Base-by-base conservation (phyloP, 805 yeast genomes). In the Lachancea waltii region DNA sequence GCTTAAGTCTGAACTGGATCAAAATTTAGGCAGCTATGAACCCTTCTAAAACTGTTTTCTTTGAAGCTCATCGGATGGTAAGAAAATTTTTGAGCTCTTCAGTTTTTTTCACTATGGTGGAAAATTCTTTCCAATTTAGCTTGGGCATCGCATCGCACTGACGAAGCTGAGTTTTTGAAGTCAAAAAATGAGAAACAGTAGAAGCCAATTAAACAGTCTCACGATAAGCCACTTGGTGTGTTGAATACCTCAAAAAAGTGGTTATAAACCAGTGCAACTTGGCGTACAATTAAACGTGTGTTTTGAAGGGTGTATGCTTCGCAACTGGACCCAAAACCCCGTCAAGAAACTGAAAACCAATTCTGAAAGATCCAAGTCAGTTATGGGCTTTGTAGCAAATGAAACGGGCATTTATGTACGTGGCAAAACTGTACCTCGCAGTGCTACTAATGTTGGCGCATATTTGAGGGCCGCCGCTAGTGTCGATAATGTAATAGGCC, bases 301-400 rank as follows among this genome's bases (percentile, higher is more conserved):
- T n/a, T n/a, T n/a, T n/a, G n/a, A n/a, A n/a, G n/a, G n/a, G 37
- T 35, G 13, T 32, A 36, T 36, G 40, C 30, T 30, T n/a, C 20
- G 35, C 9, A 24, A 30, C 24, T 36, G 28, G 26, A 17, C 11
- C 22, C 15, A 35, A 18, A 22, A n/a, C 5, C 16, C 26, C 18
- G 15, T 24, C 10, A 30, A 36, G 25, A 22, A 25, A 30, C 13
- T 30, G 24, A 36, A 25, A 24, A 10, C 24, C 15, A 30, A 36
- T 17, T 8, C 32, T 14, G 30, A 21, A 18, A 30, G 19, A 20
- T 20, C 15, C 11, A 36, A 23, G 22, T 19, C 33, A 11, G 26
- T 23, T 11, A 23, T 23, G 26, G 13, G 26, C 26, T 23, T 23
- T 7, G 10, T 13, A 3, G 10, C 26, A 13, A 11, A 23, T 13